These are phyloP conservation scores for Echeveria elegans DNA, from an alignment of 164 flowering plant genomes.

Conservation along the genomic window DNA sequence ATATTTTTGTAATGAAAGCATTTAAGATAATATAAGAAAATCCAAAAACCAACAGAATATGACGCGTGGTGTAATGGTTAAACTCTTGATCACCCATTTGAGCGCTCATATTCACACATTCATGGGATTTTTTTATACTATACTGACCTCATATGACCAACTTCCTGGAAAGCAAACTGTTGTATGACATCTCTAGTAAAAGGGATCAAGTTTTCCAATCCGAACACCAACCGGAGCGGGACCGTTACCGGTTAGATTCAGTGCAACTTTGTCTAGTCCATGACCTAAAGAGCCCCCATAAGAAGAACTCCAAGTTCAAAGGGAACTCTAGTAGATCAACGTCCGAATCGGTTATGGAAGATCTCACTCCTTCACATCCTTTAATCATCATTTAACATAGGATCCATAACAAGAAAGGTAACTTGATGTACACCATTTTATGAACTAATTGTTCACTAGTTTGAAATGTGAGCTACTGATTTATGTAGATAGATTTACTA, in stretches of 20 bases:
- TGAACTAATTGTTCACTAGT: background rate
- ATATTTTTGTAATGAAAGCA: background rate
- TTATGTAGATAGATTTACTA: background rate
- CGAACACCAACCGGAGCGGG: conserved; percentile 53
- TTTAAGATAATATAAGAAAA: background rate
- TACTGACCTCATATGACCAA: conserved; percentile 60
- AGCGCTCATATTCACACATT: too few species aligned
- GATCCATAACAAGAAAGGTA: background rate
- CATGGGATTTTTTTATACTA: background rate
- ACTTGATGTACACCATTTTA: background rate
- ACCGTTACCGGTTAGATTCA: conserved; percentile 41
- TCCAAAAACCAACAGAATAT: background rate
- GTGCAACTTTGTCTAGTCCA: conserved; percentile 49
- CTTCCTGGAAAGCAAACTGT: conserved; percentile 71
- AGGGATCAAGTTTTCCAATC: conserved; percentile 39
- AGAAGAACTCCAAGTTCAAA: conserved; percentile 65
- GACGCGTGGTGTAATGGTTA: too few species aligned
- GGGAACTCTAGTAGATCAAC: conserved; percentile 52
- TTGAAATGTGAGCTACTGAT: background rate
- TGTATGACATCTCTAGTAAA: conserved; percentile 34
- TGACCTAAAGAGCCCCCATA: conserved; percentile 52
- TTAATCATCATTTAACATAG: background rate
- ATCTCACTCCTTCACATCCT: background rate
- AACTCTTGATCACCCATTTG: too few species aligned
- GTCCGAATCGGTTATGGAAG: conserved; percentile 22